Evolutionary conservation across 805 yeast genomes (phyloP).

Genomic region (Saccharomycopsis capsularis): DNA sequence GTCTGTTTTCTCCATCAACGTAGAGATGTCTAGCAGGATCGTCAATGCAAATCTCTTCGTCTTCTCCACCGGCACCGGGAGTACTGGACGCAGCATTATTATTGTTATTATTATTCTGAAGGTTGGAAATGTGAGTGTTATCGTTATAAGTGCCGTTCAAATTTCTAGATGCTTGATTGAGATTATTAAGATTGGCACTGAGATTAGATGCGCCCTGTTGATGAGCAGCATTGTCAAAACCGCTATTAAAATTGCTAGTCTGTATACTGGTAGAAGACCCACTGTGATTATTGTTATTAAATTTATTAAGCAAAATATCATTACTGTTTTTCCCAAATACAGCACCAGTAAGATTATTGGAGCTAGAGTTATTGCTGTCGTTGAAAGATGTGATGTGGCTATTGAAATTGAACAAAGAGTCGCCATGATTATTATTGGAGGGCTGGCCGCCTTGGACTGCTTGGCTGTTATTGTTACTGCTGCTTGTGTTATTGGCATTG

Average conservation of each 20-base stretch:
- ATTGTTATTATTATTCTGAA: background rate
- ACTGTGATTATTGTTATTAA: background rate
- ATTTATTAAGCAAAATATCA: background rate
- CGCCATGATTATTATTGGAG: background rate
- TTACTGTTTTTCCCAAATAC: background rate
- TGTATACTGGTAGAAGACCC: background rate
- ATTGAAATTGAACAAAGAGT: background rate
- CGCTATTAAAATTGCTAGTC: background rate
- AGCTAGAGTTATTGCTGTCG: background rate
- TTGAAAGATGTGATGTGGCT: background rate
- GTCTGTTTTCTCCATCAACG: conserved; percentile 91
- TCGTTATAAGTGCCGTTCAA: conserved; percentile 23
- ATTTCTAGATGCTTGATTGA: conserved; percentile 25
- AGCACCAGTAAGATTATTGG: background rate
- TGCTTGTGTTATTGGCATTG: conserved; percentile 3
- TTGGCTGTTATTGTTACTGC: conserved; percentile 11
- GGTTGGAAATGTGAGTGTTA: conserved; percentile 10
- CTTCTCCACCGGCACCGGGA: conserved; percentile 23
- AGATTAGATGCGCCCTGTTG: background rate
- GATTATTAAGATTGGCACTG: conserved; percentile 17
- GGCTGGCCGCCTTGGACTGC: conserved; percentile 4
- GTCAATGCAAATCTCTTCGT: conserved; percentile 74
- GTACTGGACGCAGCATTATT: conserved; percentile 1
- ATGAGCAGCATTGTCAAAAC: background rate
- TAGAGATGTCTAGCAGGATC: conserved; percentile 95